Base-by-base conservation (phyloP, 306 rosid species). In the Dalbergia oliveri region DNA sequence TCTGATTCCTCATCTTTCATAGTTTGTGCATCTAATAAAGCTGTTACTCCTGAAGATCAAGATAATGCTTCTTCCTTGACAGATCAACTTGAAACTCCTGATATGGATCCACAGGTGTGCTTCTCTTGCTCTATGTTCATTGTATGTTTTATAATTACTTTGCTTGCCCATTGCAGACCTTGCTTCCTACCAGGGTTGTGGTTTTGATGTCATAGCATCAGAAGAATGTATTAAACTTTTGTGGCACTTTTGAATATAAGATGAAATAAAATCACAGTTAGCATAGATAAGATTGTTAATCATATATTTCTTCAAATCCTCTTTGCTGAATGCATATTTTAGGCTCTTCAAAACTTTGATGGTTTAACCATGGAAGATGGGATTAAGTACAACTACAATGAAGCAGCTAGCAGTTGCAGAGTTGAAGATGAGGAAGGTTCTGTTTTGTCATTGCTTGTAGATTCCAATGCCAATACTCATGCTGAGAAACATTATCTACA, bases 21-120 rank as follows among this genome's bases (percentile, higher is more conserved):
- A 2, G 84, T 88, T 34, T 80, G 97, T 71, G 90, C 91, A 39
- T 91, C 97, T 21, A 87, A 90, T 75, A 89, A 93, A 81, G 83
- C 88, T 31, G 89, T 90, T 62, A 87, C 86, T 81, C 97, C 98
- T 72, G 93, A 87, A 49, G 86, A 81, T 73, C 85, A 79, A 66
- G 91, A 80, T 79, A 89, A 87, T 79, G 60, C 97, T 82, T 66
- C 85, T 66, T 59, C 91, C 75, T 74, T 73, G 84, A 81, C 91
- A 15, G 94, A 86, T 56, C 86, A 86, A 81, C 62, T 86, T 57
- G 94, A 87, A 81, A 77, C 79, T 80, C 80, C 92, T 37, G 84
- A 73, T 57, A 71, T 78, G 84, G 94, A 90, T 54, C 76, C 77
- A 65, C 94, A 91, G 96, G 23, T 21, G 99, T 95, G 47, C 69